These are phyloP conservation scores for Thermomucor indicae-seudaticae DNA, from an alignment of 371 early-diverging fungal species.

Conservation along the genomic window DNA sequence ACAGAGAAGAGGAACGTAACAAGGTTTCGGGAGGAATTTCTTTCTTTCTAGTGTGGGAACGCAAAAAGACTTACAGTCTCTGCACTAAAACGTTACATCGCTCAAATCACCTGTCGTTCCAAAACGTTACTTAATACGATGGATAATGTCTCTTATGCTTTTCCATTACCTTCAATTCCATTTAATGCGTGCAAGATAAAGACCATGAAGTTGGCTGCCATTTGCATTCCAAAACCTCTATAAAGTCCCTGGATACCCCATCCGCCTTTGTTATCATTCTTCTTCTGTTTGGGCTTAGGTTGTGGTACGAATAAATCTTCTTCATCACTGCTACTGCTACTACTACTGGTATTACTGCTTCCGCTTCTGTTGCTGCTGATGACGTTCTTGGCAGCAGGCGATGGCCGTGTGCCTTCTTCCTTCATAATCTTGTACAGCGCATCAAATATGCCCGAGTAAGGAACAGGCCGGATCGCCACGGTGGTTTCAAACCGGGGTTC, in stretches of 20 bases:
- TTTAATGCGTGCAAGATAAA: slow-evolving; percentile 56
- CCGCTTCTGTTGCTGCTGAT: too few species aligned
- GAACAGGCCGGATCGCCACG: slow-evolving; percentile 72
- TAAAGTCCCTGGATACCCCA: slow-evolving; percentile 76
- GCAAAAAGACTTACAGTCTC: too few species aligned
- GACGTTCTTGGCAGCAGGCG: not conserved
- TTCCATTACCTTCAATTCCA: slow-evolving; percentile 50
- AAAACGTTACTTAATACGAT: too few species aligned
- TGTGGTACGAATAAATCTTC: slow-evolving; percentile 11
- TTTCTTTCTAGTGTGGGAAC: too few species aligned
- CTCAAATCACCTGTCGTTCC: too few species aligned
- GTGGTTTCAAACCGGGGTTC: slow-evolving; percentile 59
- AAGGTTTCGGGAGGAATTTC: too few species aligned
- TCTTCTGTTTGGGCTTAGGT: slow-evolving; percentile 1
- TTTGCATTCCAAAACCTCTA: slow-evolving; percentile 70
- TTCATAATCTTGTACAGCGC: slow-evolving; percentile 74
- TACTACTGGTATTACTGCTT: too few species aligned
- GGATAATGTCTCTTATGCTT: too few species aligned
- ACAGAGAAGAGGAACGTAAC: too few species aligned
- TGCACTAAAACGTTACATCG: too few species aligned
- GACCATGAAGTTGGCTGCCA: slow-evolving; percentile 55
- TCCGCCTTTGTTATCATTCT: slow-evolving; percentile 25
- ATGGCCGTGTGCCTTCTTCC: slow-evolving; percentile 75
- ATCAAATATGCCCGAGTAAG: slow-evolving; percentile 83
- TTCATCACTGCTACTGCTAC: slow-evolving; percentile 18